Conservation (phyloP, 495 filamentous ascomycete species). For the Copromyces sp. region DNA sequence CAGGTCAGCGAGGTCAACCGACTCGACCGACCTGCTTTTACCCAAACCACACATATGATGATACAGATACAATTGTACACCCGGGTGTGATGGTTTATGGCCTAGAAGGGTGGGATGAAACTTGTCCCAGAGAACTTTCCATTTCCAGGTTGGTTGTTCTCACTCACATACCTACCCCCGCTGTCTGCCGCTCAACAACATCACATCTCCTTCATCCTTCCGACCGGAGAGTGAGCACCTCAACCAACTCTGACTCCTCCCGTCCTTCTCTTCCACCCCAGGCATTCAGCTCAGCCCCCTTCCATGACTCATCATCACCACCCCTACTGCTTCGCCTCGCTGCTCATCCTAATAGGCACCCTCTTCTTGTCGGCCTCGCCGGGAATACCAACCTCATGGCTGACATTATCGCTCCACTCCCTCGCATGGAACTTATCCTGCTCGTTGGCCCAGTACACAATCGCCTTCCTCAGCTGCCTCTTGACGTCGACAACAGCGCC, state of each 20-base stretch:
- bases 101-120: neutral
- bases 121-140: neutral
- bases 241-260: neutral
- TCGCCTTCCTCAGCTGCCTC: slow-evolving; percentile 28
- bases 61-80: neutral
- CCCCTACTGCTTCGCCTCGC: neutral
- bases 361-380: slow-evolving; percentile 25
- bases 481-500: slow-evolving; percentile 2
- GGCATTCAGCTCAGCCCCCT: neutral
- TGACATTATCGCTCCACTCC: slow-evolving; percentile 58
- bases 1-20: neutral
- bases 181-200: neutral
- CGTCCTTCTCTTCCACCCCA: neutral
- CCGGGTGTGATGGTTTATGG: neutral
- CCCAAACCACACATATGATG: neutral
- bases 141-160: neutral
- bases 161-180: neutral
- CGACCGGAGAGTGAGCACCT: neutral
- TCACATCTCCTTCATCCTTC: neutral
- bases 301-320: neutral
- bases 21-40: neutral
- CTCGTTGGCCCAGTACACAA: slow-evolving; percentile 59
- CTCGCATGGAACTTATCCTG: slow-evolving; percentile 55
- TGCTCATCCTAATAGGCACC: neutral
- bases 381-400: slow-evolving; percentile 37